Percentiles rank a stretch among this genome's conserved stretches.
Conservation (phyloP, 495 filamentous ascomycete species). For the Neurospora sp. region DNA sequence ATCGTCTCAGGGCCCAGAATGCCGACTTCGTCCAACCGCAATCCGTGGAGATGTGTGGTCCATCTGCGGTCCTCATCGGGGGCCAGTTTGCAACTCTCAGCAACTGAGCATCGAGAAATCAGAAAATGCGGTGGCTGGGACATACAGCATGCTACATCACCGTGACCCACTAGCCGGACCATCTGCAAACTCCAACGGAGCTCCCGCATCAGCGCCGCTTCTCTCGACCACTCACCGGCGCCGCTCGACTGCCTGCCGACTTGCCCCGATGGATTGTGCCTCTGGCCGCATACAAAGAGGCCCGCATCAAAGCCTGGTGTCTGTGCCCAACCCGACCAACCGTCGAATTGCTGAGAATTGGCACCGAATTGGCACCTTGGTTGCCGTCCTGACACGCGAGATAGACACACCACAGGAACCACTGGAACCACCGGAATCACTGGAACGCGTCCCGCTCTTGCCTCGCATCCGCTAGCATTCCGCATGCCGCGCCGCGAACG, state of each 20-base stretch:
- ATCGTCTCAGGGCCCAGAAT: neutral
- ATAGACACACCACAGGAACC: neutral
- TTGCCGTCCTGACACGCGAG: slow-evolving; percentile 24
- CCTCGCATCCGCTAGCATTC: neutral
- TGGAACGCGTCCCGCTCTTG: slow-evolving; percentile 16
- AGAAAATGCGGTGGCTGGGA: slow-evolving; percentile 25
- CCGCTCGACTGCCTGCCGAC: slow-evolving; percentile 4
- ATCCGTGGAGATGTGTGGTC: neutral
- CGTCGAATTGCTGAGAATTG: slow-evolving; percentile 7
- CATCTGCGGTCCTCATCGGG: neutral
- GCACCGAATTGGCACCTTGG: slow-evolving; percentile 8
- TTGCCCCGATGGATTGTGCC: slow-evolving; percentile 17
- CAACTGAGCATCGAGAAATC: neutral
- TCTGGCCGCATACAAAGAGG: slow-evolving; percentile 28
- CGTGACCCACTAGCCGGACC: slow-evolving; percentile 9
- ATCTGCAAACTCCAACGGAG: slow-evolving; percentile 12
- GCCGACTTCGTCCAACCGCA: neutral
- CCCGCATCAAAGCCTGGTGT: slow-evolving; percentile 19
- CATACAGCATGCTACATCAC: slow-evolving; percentile 6
- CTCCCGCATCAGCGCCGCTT: slow-evolving; percentile 11
- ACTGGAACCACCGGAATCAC: neutral
- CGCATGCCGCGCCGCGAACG: neutral
- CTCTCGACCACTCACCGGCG: slow-evolving; percentile 16
- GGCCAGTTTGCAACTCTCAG: neutral
- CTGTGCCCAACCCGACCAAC: slow-evolving; percentile 19